phyloP scores from a whole-genome alignment of 2,329 filamentous ascomycete genomes.

The Aspergillus jensenii region DNA sequence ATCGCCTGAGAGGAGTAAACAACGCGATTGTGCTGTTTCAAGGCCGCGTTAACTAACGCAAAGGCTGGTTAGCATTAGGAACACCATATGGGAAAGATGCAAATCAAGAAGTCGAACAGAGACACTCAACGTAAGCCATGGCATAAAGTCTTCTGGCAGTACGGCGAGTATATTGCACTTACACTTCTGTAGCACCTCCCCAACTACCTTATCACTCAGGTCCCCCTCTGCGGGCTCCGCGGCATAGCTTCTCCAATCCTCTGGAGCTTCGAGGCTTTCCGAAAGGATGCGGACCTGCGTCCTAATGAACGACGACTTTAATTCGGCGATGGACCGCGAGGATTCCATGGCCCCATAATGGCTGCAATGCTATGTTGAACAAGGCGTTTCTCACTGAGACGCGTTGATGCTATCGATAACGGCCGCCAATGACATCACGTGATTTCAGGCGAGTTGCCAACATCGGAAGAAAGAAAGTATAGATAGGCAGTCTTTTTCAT shows the following conservation, averaged over 20 bases:
- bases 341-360: conserved; percentile 36
- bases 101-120: background rate
- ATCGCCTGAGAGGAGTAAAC: conserved; percentile 56
- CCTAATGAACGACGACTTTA: conserved; percentile 53
- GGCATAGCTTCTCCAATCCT: conserved; percentile 47
- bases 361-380: background rate
- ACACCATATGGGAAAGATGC: background rate
- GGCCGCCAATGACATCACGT: conserved; percentile 10
- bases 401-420: conserved; percentile 14
- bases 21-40: conserved; percentile 54
- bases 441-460: background rate
- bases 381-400: background rate
- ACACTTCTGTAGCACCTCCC: conserved; percentile 55
- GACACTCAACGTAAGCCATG: background rate
- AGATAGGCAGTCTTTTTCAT: background rate
- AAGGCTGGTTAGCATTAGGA: conserved; percentile 3
- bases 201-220: conserved; percentile 49
- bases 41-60: conserved; percentile 48
- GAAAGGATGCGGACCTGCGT: conserved; percentile 54
- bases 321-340: conserved; percentile 47
- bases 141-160: too few species aligned
- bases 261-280: conserved; percentile 47
- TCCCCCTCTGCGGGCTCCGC: conserved; percentile 44
- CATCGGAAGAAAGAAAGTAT: background rate
- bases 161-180: conserved; percentile 6